Evolutionary conservation across 108 stramenopile genomes (phyloP).

Genomic region (Nitzschia putrida): DNA sequence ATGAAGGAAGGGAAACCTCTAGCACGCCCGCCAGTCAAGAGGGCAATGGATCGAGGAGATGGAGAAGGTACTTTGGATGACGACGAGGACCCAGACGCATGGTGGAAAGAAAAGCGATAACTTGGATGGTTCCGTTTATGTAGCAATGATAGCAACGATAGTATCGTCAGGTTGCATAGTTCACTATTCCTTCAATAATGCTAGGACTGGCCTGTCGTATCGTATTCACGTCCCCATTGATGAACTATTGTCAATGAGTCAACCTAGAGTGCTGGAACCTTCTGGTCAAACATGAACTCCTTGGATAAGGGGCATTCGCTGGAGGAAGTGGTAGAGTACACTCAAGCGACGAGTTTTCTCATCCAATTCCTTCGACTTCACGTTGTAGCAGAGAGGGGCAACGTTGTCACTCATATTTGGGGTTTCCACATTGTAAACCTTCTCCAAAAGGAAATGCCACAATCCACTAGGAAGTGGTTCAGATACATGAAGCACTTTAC

Average conservation of each 20-base stretch:
- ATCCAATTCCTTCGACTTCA: not conserved
- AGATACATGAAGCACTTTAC: not conserved
- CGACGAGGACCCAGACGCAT: constrained; percentile 27
- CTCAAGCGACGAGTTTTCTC: not conserved
- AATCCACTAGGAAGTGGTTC: constrained; percentile 1
- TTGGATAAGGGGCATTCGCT: not conserved
- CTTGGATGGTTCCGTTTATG: not conserved
- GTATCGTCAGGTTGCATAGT: not conserved
- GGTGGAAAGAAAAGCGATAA: constrained; percentile 29
- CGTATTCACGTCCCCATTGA: too few species aligned
- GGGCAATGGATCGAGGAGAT: constrained; percentile 33
- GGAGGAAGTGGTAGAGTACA: constrained; percentile 12
- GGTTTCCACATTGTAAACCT: not conserved
- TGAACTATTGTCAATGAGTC: too few species aligned
- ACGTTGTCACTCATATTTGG: not conserved
- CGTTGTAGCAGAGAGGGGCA: not conserved
- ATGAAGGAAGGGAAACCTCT: constrained; percentile 34
- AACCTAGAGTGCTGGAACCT: too few species aligned
- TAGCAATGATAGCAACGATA: not conserved
- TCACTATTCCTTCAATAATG: not conserved
- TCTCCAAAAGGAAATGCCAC: constrained; percentile 13
- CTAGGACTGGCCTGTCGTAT: too few species aligned
- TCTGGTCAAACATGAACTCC: not conserved
- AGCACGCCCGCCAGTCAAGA: constrained; percentile 13
- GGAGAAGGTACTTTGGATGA: not conserved